Conservation (phyloP, 1,284 basidiomycete species). For the Gomphus bonarii region DNA sequence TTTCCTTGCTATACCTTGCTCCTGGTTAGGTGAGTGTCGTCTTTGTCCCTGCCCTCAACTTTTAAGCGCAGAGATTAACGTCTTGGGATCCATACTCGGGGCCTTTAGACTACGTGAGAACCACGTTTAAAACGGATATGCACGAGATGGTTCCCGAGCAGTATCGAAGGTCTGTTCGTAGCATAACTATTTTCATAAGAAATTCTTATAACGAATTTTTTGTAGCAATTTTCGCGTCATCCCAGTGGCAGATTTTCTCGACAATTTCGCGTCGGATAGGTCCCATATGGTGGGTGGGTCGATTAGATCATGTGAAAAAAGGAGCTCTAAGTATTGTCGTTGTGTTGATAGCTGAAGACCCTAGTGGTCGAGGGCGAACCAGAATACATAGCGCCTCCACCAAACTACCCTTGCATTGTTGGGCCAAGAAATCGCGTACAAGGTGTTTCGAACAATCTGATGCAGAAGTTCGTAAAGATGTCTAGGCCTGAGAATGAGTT, state of each 20-base stretch:
- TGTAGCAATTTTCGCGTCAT: slow-evolving; percentile 38
- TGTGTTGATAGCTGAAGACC: neutral
- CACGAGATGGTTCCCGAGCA: slow-evolving; percentile 22
- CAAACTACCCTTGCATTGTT: slow-evolving; percentile 40
- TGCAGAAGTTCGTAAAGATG: slow-evolving; percentile 54
- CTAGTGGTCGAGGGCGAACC: neutral
- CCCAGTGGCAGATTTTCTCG: slow-evolving; percentile 37
- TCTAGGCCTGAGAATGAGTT: slow-evolving; percentile 9
- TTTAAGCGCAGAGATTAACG: neutral
- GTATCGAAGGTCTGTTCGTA: neutral
- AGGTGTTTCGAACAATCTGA: slow-evolving; percentile 46
- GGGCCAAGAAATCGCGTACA: slow-evolving; percentile 32
- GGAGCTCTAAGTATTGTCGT: neutral
- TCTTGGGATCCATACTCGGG: neutral
- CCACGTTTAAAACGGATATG: slow-evolving; percentile 33
- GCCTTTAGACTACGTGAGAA: slow-evolving; percentile 39
- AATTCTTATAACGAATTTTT: neutral
- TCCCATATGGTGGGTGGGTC: slow-evolving; percentile 60
- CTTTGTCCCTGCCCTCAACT: neutral
- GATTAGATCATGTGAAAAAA: neutral
- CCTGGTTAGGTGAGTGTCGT: slow-evolving; percentile 32
- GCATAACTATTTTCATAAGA: neutral
- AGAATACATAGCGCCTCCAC: slow-evolving; percentile 31
- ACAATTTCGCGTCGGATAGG: slow-evolving; percentile 64
- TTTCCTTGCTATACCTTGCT: slow-evolving; percentile 36